Base-by-base conservation (phyloP, 139 green algal species). In the Pycnococcus provasolii region DNA sequence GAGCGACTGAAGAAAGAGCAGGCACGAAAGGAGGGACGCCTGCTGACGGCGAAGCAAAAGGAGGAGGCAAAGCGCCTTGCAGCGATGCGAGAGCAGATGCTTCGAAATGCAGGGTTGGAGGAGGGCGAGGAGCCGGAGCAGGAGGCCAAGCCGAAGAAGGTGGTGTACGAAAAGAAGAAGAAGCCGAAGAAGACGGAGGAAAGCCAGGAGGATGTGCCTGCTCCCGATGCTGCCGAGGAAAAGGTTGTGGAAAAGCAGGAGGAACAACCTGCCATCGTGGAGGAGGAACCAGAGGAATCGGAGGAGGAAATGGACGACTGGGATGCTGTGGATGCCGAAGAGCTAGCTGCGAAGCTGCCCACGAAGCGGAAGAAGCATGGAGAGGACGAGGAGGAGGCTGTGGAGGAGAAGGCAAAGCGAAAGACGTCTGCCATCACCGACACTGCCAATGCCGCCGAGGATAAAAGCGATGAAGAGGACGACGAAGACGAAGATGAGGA, bases 21-120 rank as follows among this genome's bases (percentile, higher is more conserved):
- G 47, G 45, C 64, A 41, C 55, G 65, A 2, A 81, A 80, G 44
- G 79, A 92, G 76, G 88, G 88, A 53, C 90, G 90, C 77, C 79
- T 95, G 70, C 81, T 95, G 40, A 94, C 82, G 4, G 87, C 83
- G 71, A 95, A 95, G 77, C 83, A 86, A 69, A 97, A 96, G 85
- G 85, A 85, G 54, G 90, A 97, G 78, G 85, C 86, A 15, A 83
- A 91, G 75, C 80, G 88, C 13, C 73, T 94, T 67, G 89, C 85
- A 0, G 83, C 82, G 37, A 80, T 92, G 42, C 73, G 89, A 3
- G 86, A 90, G 58, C 87, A 96, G 82, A 74, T 97, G 53, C 80
- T 96, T 45, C 71, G 70, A 3, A 69, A 89, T 50, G 83, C 87
- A 11, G 83, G 71, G 68, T 48, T 8, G 51, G 64, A 76, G 45